Conservation (phyloP, 1,284 basidiomycete genomes). For the Moniliophthora roreri region DNA sequence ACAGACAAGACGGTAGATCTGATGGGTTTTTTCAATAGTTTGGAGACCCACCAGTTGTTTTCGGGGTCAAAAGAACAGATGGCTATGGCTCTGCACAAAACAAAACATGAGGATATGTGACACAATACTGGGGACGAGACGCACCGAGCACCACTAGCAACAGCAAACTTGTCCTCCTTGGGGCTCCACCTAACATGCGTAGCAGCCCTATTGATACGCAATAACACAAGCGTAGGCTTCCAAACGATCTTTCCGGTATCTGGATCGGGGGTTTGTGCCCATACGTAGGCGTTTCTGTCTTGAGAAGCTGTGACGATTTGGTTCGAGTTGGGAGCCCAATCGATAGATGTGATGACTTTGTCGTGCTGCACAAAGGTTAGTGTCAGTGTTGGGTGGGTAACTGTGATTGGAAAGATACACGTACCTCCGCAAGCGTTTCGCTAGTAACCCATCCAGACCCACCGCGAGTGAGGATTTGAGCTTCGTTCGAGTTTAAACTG, state of each 20-base stretch:
- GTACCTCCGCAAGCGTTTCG: constrained; percentile 86
- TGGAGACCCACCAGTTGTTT: constrained; percentile 99
- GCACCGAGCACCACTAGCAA: constrained; percentile 92
- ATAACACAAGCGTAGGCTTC: constrained; percentile 97
- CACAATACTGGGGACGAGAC: constrained; percentile 22
- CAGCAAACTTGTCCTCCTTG: constrained; percentile 98
- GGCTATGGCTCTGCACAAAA: constrained; percentile 74
- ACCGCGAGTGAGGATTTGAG: constrained; percentile 76
- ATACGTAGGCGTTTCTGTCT: constrained; percentile 98
- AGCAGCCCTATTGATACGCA: constrained; percentile 95
- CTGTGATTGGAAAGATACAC: constrained; percentile 20
- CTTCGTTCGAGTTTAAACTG: constrained; percentile 89
- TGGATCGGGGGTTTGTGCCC: constrained; percentile 80
- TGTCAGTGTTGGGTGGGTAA: background rate
- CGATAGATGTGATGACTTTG: constrained; percentile 97
- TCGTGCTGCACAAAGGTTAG: constrained; percentile 82
- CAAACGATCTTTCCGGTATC: constrained; percentile 72
- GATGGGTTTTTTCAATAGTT: constrained; percentile 96
- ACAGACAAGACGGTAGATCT: constrained; percentile 90
- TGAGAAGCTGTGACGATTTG: constrained; percentile 98
- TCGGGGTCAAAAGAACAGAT: constrained; percentile 95
- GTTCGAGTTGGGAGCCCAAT: constrained; percentile 97
- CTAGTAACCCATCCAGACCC: constrained; percentile 75
- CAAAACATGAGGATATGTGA: constrained; percentile 5
- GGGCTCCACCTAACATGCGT: constrained; percentile 97